Evolutionary conservation across 495 filamentous ascomycete species (phyloP).

Genomic region (Aspergillus cristatus): DNA sequence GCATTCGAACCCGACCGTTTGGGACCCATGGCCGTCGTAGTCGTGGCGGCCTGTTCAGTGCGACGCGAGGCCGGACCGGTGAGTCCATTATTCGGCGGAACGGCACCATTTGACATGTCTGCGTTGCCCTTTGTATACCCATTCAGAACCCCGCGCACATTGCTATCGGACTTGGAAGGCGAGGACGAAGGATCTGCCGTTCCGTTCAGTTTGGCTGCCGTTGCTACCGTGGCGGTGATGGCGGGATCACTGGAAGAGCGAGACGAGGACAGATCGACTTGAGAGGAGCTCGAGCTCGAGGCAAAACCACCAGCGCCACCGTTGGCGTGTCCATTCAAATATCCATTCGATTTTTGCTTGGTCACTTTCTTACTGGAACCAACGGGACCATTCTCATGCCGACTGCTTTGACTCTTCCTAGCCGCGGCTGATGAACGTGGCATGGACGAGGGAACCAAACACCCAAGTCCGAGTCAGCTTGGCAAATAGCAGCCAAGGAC

Average conservation of each 20-base stretch:
- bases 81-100: conserved; percentile 27
- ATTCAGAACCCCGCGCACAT: conserved; percentile 29
- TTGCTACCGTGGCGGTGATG: conserved; percentile 28
- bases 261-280: conserved; percentile 35
- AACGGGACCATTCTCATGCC: conserved; percentile 82
- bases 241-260: conserved; percentile 34
- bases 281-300: conserved; percentile 28
- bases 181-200: conserved; percentile 19
- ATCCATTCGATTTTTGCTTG: conserved; percentile 55
- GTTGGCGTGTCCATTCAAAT: conserved; percentile 47
- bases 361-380: conserved; percentile 73
- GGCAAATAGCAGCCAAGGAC: conserved; percentile 44
- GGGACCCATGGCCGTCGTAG: too few relatives aligned
- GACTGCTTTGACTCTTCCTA: conserved; percentile 55
- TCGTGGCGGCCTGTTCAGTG: conserved; percentile 20
- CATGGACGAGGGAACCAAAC: conserved; percentile 49
- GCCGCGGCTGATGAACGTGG: conserved; percentile 64
- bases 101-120: conserved; percentile 32
- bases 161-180: conserved; percentile 24
- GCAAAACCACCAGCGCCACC: conserved; percentile 36
- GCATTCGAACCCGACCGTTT: conserved; percentile 56
- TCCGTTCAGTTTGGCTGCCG: conserved; percentile 23
- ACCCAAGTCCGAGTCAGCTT: conserved; percentile 46
- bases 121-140: conserved; percentile 30
- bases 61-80: conserved; percentile 23